phyloP scores from a whole-genome alignment of 177 flowering plant species.

The Telopea speciosissima region DNA sequence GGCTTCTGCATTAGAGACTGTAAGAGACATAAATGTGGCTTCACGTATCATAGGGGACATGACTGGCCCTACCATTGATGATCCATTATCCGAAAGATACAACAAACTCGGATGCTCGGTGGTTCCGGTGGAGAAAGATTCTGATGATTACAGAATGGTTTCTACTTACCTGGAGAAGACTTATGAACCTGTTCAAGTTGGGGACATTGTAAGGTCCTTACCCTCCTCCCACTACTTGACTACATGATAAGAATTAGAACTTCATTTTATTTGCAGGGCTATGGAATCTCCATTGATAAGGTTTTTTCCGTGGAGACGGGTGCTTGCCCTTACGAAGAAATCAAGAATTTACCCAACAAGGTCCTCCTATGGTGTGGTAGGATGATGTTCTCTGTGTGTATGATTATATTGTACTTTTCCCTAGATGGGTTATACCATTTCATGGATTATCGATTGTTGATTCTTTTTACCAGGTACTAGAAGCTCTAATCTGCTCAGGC shows the following conservation, averaged over 20 bases:
- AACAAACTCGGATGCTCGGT: conserved; percentile 52
- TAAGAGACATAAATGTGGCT: conserved; percentile 57
- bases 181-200: conserved; percentile 62
- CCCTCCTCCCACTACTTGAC: neutral
- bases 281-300: conserved; percentile 51
- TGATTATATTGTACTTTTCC: neutral
- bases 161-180: conserved; percentile 63
- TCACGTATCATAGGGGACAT: conserved; percentile 66
- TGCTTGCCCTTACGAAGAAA: conserved; percentile 50
- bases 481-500: conserved; percentile 66
- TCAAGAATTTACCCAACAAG: conserved; percentile 71
- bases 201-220: conserved; percentile 46
- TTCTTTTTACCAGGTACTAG: conserved; percentile 40
- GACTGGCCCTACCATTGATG: conserved; percentile 68
- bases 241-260: too few relatives aligned
- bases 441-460: neutral
- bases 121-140: conserved; percentile 40
- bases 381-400: conserved; percentile 3
- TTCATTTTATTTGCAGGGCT: conserved; percentile 32
- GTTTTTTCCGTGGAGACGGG: conserved; percentile 49
- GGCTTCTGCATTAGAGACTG: conserved; percentile 52
- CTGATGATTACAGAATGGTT: conserved; percentile 72
- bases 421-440: neutral
- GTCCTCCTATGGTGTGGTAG: conserved; percentile 85
- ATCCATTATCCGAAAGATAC: conserved; percentile 53